Conservation (phyloP, 345 rosid species). For the Firmiana major region DNA sequence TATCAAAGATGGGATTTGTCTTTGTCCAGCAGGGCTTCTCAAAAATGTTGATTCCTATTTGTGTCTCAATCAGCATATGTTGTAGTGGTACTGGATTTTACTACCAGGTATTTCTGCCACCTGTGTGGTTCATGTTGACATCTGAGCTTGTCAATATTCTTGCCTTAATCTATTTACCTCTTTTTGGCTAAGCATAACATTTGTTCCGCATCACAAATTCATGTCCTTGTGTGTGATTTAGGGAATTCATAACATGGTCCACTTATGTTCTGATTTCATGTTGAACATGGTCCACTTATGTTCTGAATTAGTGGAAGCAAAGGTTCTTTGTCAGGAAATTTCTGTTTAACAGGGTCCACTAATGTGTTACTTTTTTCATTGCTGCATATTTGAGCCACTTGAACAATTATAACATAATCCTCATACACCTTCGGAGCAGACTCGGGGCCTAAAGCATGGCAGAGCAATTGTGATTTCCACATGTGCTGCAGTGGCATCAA, state of each 20-base stretch:
- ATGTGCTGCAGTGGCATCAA: conserved; percentile 96
- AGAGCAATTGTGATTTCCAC: conserved; percentile 93
- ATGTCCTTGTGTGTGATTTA: not conserved
- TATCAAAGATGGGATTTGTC: conserved; percentile 96
- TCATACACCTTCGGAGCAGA: conserved; percentile 42
- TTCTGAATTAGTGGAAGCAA: not conserved
- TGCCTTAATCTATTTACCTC: not conserved
- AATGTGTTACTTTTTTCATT: not conserved
- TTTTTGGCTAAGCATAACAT: conserved; percentile 2
- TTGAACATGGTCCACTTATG: not conserved
- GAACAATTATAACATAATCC: not conserved
- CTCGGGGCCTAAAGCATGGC: conserved; percentile 91
- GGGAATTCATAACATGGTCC: not conserved
- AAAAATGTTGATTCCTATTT: conserved; percentile 62
- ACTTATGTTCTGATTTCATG: not conserved
- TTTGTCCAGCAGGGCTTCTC: conserved; percentile 83
- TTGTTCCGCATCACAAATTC: not conserved
- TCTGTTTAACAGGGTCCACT: not conserved
- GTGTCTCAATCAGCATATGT: conserved; percentile 77
- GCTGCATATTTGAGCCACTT: not conserved
- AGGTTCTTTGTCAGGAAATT: not conserved
- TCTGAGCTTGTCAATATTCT: not conserved
- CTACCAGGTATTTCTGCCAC: conserved; percentile 62
- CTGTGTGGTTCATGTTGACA: not conserved
- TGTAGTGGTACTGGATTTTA: conserved; percentile 89